These are phyloP conservation scores for Pseudopithomyces chartarum DNA, from an alignment of 2,329 filamentous ascomycete species.

Conservation along the genomic window DNA sequence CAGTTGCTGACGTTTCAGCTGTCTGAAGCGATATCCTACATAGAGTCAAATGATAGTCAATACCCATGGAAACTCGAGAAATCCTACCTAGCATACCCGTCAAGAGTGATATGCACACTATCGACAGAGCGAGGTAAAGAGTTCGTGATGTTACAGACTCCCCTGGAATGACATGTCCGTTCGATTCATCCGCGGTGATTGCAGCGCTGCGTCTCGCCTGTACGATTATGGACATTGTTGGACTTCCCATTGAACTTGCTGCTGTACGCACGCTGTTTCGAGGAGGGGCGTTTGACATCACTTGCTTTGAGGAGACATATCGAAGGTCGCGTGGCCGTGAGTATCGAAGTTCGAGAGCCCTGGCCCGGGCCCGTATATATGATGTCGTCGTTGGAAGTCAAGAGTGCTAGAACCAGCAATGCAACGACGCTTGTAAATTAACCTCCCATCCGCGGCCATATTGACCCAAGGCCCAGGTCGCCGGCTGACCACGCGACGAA, in stretches of 20 bases:
- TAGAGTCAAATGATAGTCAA: constrained; percentile 3
- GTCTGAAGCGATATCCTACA: constrained; percentile 23
- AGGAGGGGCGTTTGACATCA: too few relatives aligned
- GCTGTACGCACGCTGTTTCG: not conserved
- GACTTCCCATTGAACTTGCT: not conserved
- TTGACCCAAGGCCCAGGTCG: constrained; percentile 1
- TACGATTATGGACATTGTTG: not conserved
- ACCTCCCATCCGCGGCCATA: not conserved
- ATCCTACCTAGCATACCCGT: constrained; percentile 29
- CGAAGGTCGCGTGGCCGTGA: not conserved
- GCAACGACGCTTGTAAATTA: not conserved
- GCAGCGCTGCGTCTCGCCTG: not conserved
- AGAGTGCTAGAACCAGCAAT: not conserved
- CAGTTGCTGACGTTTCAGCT: constrained; percentile 4
- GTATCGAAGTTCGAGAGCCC: not conserved
- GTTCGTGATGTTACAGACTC: constrained; percentile 15
- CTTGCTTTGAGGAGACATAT: not conserved
- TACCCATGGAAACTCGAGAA: not conserved
- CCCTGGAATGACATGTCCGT: constrained; percentile 1
- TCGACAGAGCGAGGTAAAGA: constrained; percentile 18
- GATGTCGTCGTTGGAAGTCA: not conserved
- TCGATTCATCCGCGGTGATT: not conserved
- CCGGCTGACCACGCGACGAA: not conserved
- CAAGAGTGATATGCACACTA: constrained; percentile 35
- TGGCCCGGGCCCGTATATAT: not conserved